phyloP scores from a whole-genome alignment of 257 asterid genomes.

The Gynochthodes officinalis region DNA sequence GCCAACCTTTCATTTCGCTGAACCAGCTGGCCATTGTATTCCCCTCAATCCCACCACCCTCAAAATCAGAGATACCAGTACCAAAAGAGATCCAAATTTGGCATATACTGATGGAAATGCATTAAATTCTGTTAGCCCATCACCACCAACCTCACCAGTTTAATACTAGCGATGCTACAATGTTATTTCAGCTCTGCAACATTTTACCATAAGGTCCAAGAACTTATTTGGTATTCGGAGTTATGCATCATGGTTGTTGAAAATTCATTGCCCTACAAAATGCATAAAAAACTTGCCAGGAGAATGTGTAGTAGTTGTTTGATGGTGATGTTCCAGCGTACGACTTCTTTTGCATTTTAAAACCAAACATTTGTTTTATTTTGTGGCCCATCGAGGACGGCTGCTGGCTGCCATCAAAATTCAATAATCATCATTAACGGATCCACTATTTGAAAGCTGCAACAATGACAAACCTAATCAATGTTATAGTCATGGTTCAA shows the following conservation, averaged over 20 bases:
- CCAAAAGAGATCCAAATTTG: too few relatives aligned
- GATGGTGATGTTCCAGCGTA: not conserved
- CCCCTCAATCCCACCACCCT: too few relatives aligned
- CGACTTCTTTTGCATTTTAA: not conserved
- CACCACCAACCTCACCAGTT: not conserved
- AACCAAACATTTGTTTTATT: not conserved
- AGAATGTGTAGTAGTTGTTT: not conserved
- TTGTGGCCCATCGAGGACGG: constrained; percentile 1
- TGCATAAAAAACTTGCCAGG: not conserved
- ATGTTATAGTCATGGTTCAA: too few relatives aligned
- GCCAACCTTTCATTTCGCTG: not conserved
- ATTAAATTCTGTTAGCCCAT: not conserved
- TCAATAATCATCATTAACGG: not conserved
- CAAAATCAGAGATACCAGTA: not conserved
- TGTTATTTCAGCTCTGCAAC: not conserved
- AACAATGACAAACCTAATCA: too few relatives aligned
- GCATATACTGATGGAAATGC: too few relatives aligned
- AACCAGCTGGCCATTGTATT: not conserved
- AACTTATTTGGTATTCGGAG: not conserved
- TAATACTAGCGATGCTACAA: not conserved
- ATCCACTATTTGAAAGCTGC: not conserved
- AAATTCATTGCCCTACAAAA: constrained; percentile 5
- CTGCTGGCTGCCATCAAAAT: not conserved
- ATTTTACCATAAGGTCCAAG: not conserved
- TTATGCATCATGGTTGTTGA: constrained; percentile 16